These are phyloP conservation scores for Eucalyptus shirleyi DNA, from an alignment of 345 rosid species.

Conservation along the genomic window DNA sequence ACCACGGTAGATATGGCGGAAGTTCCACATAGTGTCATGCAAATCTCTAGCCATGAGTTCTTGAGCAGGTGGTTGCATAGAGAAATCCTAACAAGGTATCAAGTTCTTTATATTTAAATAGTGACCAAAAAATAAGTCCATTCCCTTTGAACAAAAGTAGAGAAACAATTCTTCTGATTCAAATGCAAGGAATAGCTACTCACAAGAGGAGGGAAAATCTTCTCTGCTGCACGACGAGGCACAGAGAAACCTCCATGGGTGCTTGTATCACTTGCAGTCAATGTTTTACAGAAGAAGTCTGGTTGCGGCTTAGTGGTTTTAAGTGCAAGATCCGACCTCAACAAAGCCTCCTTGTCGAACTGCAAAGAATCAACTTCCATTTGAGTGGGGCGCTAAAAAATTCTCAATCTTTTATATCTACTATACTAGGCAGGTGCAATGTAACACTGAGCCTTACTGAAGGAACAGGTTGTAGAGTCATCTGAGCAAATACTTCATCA, in stretches of 20 bases:
- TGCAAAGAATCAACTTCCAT: slow-evolving; percentile 12
- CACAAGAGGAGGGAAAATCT: slow-evolving; percentile 88
- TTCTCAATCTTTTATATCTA: background rate
- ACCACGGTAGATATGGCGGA: slow-evolving; percentile 96
- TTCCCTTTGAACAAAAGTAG: background rate
- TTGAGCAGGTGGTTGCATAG: slow-evolving; percentile 93
- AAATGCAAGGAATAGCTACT: background rate
- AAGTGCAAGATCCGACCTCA: slow-evolving; percentile 86
- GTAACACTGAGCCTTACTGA: slow-evolving; percentile 20
- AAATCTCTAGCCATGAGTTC: slow-evolving; percentile 89
- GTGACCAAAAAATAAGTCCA: background rate
- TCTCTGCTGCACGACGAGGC: slow-evolving; percentile 95
- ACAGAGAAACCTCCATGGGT: slow-evolving; percentile 99
- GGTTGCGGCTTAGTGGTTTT: slow-evolving; percentile 57
- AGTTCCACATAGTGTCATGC: slow-evolving; percentile 78
- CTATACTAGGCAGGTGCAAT: background rate
- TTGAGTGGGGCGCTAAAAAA: background rate
- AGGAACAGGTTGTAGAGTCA: slow-evolving; percentile 90
- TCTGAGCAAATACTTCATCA: slow-evolving; percentile 95
- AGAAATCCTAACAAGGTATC: slow-evolving; percentile 53
- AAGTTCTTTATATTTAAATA: background rate
- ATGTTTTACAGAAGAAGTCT: slow-evolving; percentile 89
- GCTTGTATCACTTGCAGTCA: slow-evolving; percentile 97
- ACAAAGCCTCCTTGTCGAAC: slow-evolving; percentile 82
- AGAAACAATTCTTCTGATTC: background rate